phyloP scores from a whole-genome alignment of 2,329 filamentous ascomycete genomes.

The Aspergillus cejpii region DNA sequence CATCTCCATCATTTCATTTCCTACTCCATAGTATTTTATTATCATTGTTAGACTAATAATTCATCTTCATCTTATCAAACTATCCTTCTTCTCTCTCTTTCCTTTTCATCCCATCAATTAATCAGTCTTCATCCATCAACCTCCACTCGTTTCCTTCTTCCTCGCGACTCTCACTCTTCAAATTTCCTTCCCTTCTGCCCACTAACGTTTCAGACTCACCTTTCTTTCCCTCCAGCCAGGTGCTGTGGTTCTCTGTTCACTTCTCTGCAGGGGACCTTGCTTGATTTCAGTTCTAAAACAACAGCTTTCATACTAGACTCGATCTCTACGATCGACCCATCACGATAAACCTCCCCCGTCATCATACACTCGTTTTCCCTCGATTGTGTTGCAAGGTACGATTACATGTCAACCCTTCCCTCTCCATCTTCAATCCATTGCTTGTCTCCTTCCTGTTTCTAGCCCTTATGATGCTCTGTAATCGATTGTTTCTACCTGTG shows the following conservation, averaged over 20 bases:
- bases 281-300: constrained; percentile 12
- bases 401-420: constrained; percentile 3
- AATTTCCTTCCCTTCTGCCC: constrained; percentile 11
- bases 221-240: constrained; percentile 21
- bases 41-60: too few species aligned
- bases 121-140: constrained; percentile 13
- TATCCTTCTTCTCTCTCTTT: constrained; percentile 4
- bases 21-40: too few species aligned
- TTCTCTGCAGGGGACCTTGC: constrained; percentile 15
- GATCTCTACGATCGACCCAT: constrained; percentile 8
- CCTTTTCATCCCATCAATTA: constrained; percentile 4
- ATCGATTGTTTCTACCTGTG: background rate
- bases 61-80: background rate
- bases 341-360: constrained; percentile 7
- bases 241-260: constrained; percentile 20
- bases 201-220: constrained; percentile 18
- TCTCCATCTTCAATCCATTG: constrained; percentile 2
- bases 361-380: constrained; percentile 12
- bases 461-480: background rate
- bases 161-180: constrained; percentile 11
- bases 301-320: constrained; percentile 13
- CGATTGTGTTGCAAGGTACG: constrained; percentile 7
- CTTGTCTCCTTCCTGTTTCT: background rate
- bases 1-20: too few species aligned
- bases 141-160: constrained; percentile 19